Conservation (phyloP, 495 filamentous ascomycete species). For the Neurospora sp. region DNA sequence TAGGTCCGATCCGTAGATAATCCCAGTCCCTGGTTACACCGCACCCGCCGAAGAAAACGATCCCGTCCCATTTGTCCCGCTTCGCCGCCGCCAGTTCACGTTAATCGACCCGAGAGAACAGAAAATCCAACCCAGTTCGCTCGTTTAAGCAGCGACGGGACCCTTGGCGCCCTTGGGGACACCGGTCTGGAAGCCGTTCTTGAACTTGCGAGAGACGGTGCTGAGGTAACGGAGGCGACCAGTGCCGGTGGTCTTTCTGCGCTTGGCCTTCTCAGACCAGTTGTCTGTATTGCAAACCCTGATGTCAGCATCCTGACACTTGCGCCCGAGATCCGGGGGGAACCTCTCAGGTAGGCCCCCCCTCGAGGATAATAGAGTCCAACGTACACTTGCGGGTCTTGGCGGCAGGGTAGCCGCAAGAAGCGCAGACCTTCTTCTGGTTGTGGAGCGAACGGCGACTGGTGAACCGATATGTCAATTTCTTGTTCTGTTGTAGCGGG, state of each 20-base stretch:
- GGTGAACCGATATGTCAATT: conserved; percentile 30
- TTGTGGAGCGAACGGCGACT: conserved; percentile 95
- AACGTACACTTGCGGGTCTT: conserved; percentile 97
- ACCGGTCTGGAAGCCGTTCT: conserved; percentile 92
- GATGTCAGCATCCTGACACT: conserved; percentile 8
- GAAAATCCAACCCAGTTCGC: not conserved
- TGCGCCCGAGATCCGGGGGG: not conserved
- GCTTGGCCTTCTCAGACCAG: conserved; percentile 99
- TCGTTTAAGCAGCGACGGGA: conserved; percentile 28
- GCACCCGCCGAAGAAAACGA: conserved; percentile 22
- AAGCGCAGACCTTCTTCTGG: conserved; percentile 97
- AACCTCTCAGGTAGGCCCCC: not conserved
- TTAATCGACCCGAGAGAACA: conserved; percentile 1
- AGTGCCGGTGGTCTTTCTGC: conserved; percentile 97
- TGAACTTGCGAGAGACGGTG: conserved; percentile 78
- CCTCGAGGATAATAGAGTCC: conserved; percentile 4
- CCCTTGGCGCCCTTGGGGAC: conserved; percentile 77
- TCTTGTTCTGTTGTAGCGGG: not conserved
- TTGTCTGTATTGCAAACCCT: conserved; percentile 53
- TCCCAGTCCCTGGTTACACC: conserved; percentile 22
- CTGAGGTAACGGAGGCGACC: conserved; percentile 90
- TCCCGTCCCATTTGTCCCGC: conserved; percentile 14
- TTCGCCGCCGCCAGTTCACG: conserved; percentile 14
- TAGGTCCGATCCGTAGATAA: conserved; percentile 15
- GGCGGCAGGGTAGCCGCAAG: conserved; percentile 94